phyloP scores from a whole-genome alignment of 495 filamentous ascomycete genomes.

The Aspergillus egyptiacus region DNA sequence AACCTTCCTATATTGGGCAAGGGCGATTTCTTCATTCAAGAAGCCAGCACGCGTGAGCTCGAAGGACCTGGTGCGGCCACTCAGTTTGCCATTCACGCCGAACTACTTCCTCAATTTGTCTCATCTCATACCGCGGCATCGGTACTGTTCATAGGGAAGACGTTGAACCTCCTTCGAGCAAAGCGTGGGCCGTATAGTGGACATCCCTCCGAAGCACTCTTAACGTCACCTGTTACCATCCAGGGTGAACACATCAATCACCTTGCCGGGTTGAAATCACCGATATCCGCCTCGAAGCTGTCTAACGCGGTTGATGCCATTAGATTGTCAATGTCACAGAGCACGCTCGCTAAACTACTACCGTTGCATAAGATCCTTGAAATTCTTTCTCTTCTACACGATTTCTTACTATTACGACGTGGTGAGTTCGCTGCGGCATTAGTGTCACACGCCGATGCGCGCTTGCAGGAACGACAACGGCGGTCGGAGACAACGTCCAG shows the following conservation, averaged over 20 bases:
- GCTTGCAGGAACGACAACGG: constrained; percentile 49
- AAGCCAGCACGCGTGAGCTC: constrained; percentile 33
- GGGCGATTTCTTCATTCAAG: constrained; percentile 74
- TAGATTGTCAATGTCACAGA: constrained; percentile 72
- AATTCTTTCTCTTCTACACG: constrained; percentile 66
- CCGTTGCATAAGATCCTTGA: constrained; percentile 71
- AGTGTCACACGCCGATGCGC: constrained; percentile 75
- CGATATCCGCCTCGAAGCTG: constrained; percentile 64
- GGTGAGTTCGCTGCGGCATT: constrained; percentile 89
- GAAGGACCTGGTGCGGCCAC: constrained; percentile 22
- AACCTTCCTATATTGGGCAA: constrained; percentile 65
- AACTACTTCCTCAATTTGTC: constrained; percentile 72
- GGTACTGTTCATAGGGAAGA: constrained; percentile 86
- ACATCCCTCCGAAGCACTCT: constrained; percentile 29
- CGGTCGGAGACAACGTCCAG: constrained; percentile 21
- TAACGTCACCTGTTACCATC: constrained; percentile 55
- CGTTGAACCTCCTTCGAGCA: constrained; percentile 70
- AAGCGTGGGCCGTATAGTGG: constrained; percentile 36
- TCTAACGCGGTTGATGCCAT: constrained; percentile 68
- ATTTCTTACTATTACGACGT: constrained; percentile 80
- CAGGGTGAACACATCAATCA: constrained; percentile 66
- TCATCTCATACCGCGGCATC: constrained; percentile 66
- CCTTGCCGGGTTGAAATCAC: constrained; percentile 64
- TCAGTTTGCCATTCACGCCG: constrained; percentile 49
- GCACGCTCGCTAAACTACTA: constrained; percentile 70